Evolutionary conservation across 805 yeast genomes (phyloP).

Genomic region (Metschnikowia henanensis): DNA sequence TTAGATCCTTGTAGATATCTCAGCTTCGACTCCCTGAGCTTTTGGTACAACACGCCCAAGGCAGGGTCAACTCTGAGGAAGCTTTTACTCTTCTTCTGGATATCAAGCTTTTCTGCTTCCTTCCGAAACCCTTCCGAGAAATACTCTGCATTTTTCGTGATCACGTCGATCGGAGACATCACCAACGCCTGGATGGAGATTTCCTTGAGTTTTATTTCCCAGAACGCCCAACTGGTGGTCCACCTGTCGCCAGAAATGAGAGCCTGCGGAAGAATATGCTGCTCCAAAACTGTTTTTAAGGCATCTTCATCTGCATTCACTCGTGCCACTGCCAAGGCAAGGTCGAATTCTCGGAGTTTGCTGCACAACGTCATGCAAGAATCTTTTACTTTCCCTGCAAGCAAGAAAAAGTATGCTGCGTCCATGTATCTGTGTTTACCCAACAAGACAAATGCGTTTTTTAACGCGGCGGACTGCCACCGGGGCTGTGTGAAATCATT

Average conservation of each 20-base stretch:
- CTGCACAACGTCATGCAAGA: constrained; percentile 71
- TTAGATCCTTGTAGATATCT: constrained; percentile 52
- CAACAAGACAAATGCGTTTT: constrained; percentile 87
- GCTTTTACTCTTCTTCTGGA: constrained; percentile 27
- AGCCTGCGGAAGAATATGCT: constrained; percentile 55
- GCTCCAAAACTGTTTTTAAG: constrained; percentile 47
- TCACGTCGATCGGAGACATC: constrained; percentile 47
- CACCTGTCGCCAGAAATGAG: constrained; percentile 70
- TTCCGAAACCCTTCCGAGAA: constrained; percentile 24
- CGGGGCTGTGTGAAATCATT: constrained; percentile 75
- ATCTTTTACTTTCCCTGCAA: constrained; percentile 76
- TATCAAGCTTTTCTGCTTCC: constrained; percentile 12
- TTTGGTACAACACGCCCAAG: constrained; percentile 61
- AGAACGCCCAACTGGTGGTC: constrained; percentile 78
- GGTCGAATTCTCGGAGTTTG: constrained; percentile 63
- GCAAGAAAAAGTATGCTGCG: constrained; percentile 85
- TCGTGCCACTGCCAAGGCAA: constrained; percentile 82
- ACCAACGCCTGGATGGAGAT: constrained; percentile 64
- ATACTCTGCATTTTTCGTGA: constrained; percentile 19
- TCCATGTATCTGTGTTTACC: constrained; percentile 86
- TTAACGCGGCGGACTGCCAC: constrained; percentile 87
- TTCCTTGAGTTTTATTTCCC: constrained; percentile 50
- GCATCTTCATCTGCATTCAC: constrained; percentile 46
- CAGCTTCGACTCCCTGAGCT: constrained; percentile 53
- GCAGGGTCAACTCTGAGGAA: constrained; percentile 82